A percentile compares a stretch with the other conserved stretches of the same genome.
Evolutionary conservation across 2,329 filamentous ascomycete genomes (phyloP).

Genomic region (Rosellinia necatrix): DNA sequence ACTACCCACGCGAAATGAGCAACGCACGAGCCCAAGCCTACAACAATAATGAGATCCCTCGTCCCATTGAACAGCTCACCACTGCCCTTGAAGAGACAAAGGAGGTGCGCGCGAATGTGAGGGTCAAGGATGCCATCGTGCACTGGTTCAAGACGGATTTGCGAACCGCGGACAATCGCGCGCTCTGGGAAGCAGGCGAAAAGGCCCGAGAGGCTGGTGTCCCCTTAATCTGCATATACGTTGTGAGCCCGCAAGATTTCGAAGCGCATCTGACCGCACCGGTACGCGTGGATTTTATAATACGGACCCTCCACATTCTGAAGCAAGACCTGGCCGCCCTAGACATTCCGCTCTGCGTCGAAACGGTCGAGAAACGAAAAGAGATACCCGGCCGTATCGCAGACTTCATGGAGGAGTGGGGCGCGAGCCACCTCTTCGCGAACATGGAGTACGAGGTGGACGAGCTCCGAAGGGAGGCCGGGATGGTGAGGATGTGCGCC

Average conservation of each 20-base stretch:
- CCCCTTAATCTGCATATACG: slow-evolving; percentile 76
- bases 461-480: slow-evolving; percentile 77
- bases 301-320: slow-evolving; percentile 71
- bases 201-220: slow-evolving; percentile 69
- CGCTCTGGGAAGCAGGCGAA: slow-evolving; percentile 67
- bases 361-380: slow-evolving; percentile 70
- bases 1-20: slow-evolving; percentile 86
- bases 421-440: slow-evolving; percentile 73
- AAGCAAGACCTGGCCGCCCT: slow-evolving; percentile 68
- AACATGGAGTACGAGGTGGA: slow-evolving; percentile 94
- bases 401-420: slow-evolving; percentile 72
- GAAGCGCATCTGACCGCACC: slow-evolving; percentile 78
- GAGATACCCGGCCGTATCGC: slow-evolving; percentile 65
- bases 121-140: slow-evolving; percentile 67
- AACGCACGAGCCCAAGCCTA: slow-evolving; percentile 79
- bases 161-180: slow-evolving; percentile 73
- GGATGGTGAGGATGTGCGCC: slow-evolving; percentile 64
- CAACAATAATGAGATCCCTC: slow-evolving; percentile 67
- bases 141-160: slow-evolving; percentile 93
- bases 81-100: slow-evolving; percentile 65
- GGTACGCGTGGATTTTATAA: slow-evolving; percentile 76
- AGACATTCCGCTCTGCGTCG: slow-evolving; percentile 78
- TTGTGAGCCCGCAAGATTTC: slow-evolving; percentile 82
- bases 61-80: slow-evolving; percentile 73
- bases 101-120: slow-evolving; percentile 54